These are phyloP conservation scores for Triticum urartu DNA, from an alignment of 176 grass and related monocot genomes.

Conservation along the genomic window DNA sequence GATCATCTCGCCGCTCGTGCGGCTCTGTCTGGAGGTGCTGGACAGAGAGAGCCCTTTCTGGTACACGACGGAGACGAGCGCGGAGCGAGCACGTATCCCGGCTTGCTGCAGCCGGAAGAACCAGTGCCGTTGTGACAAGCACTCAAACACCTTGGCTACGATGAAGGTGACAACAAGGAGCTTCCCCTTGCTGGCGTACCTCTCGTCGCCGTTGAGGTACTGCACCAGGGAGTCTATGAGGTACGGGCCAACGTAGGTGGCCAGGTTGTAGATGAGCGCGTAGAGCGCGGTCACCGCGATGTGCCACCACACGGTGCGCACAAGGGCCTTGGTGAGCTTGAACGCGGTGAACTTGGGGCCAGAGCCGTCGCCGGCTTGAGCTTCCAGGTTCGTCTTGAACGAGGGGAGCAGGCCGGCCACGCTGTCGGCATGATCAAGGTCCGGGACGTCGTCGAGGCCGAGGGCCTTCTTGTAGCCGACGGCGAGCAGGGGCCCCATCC, in stretches of 20 bases:
- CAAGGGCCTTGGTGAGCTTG: conserved; percentile 60
- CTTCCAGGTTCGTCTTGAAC: conserved; percentile 64
- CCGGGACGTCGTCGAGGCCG: conserved; percentile 67
- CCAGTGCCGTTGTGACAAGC: conserved; percentile 56
- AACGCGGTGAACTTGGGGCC: conserved; percentile 50
- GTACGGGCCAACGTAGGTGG: conserved; percentile 83
- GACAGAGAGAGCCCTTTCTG: conserved; percentile 71
- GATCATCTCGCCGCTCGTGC: conserved; percentile 57
- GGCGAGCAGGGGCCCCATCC: conserved; percentile 61
- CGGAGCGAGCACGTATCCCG: conserved; percentile 37
- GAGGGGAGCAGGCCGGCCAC: conserved; percentile 45
- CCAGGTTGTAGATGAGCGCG: conserved; percentile 50
- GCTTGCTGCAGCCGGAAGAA: conserved; percentile 63
- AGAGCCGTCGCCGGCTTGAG: neutral
- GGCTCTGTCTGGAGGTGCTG: conserved; percentile 61
- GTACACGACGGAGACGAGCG: conserved; percentile 68
- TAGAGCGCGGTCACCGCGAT: conserved; percentile 66
- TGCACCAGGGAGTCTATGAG: conserved; percentile 78
- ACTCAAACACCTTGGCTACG: conserved; percentile 64
- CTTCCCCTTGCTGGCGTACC: conserved; percentile 50
- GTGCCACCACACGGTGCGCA: conserved; percentile 61
- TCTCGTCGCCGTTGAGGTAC: conserved; percentile 72
- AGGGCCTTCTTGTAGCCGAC: conserved; percentile 63
- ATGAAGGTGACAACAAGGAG: conserved; percentile 61
- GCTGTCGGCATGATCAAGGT: conserved; percentile 48